Evolutionary conservation across 1,284 basidiomycete genomes (phyloP).

Genomic region (Apiotrichum veenhuisii): DNA sequence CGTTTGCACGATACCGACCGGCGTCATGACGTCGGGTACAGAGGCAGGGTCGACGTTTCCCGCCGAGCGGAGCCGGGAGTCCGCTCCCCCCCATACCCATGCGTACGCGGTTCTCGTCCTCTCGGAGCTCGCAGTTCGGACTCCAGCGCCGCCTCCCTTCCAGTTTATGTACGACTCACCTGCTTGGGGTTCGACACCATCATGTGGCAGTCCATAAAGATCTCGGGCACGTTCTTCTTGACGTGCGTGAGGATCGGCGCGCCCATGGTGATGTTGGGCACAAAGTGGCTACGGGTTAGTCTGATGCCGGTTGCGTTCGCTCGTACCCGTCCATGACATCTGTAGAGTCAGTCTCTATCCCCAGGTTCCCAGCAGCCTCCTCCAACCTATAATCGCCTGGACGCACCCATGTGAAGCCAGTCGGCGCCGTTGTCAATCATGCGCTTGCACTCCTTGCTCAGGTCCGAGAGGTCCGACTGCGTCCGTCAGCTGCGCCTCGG

Average conservation of each 20-base stretch:
- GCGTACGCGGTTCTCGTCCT: no score
- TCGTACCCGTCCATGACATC: constrained; percentile 92
- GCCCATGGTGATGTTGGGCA: constrained; percentile 96
- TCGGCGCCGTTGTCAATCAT: constrained; percentile 90
- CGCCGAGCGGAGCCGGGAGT: no score
- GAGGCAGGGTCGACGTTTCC: no score
- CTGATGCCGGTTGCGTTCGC: no score
- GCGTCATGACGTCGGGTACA: no score
- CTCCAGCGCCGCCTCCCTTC: no score
- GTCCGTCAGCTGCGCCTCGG: background rate
- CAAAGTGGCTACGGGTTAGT: constrained; percentile 69
- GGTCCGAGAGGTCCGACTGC: constrained; percentile 83
- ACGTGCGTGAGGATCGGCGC: constrained; percentile 85
- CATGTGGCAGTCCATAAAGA: constrained; percentile 99
- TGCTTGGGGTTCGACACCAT: constrained; percentile 94
- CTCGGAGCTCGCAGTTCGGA: background rate
- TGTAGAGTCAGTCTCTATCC: constrained; percentile 40
- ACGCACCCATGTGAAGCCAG: constrained; percentile 78
- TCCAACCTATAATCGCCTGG: no score
- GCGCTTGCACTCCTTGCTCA: constrained; percentile 83
- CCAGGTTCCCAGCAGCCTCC: no score
- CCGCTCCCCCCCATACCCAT: background rate
- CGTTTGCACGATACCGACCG: no score
- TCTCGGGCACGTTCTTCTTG: constrained; percentile 82
- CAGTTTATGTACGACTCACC: no score